These are phyloP conservation scores for Fibroporia radiculosa DNA, from an alignment of 768 basidiomycete species.

Conservation along the genomic window DNA sequence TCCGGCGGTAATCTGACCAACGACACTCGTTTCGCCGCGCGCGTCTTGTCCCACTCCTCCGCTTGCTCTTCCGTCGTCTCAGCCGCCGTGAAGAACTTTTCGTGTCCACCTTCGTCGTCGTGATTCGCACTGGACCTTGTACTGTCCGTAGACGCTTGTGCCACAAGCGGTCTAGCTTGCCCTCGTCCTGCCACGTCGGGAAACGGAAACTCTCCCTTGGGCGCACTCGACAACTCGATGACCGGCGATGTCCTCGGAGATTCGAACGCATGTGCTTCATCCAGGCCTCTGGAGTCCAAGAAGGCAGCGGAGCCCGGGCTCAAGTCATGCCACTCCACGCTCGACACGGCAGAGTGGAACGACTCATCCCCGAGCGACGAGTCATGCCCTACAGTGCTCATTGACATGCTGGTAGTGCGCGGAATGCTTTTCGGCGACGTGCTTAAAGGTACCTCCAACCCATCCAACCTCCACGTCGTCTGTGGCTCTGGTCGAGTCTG, in stretches of 20 bases:
- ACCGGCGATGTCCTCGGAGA: constrained; percentile 10
- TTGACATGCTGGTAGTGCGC: constrained; percentile 1
- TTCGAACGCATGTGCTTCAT: constrained; percentile 6
- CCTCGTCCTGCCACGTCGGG: constrained; percentile 8
- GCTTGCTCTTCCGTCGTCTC: constrained; percentile 60
- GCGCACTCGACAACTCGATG: constrained; percentile 5
- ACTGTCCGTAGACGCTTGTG: constrained; percentile 17
- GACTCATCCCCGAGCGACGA: constrained; percentile 43
- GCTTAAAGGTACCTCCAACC: constrained; percentile 7
- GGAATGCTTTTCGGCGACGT: constrained; percentile 13
- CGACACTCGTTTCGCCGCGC: constrained; percentile 79
- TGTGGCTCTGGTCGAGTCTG: background rate
- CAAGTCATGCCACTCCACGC: constrained; percentile 4
- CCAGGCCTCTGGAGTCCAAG: background rate
- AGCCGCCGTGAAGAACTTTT: constrained; percentile 37
- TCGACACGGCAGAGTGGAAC: constrained; percentile 53
- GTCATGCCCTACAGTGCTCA: constrained; percentile 30
- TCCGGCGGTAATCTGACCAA: constrained; percentile 66
- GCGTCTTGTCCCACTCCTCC: constrained; percentile 85
- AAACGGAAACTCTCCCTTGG: constrained; percentile 5
- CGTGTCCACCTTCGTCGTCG: constrained; percentile 24
- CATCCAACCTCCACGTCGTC: constrained; percentile 16
- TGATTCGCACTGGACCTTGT: constrained; percentile 8
- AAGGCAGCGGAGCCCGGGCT: background rate
- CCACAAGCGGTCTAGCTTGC: constrained; percentile 10